Base-by-base conservation (phyloP, 805 yeast genomes). In the Candida incommunis region DNA sequence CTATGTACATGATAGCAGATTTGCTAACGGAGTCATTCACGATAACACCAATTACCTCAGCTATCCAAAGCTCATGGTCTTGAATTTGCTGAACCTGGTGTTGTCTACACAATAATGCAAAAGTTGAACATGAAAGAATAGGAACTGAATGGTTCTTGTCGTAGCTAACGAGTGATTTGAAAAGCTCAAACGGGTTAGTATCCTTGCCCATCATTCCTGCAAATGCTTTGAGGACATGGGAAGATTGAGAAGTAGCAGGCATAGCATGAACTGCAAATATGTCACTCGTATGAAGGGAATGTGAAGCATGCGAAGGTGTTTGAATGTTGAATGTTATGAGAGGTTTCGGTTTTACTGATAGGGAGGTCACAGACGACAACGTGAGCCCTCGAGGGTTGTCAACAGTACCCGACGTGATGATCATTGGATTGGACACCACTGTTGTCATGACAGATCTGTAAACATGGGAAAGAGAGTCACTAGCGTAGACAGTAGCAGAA, bases 41-140 rank as follows among this genome's bases (percentile, higher is more conserved):
- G 73, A 35, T 81, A 81, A 29, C 68, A n/a, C 20, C 37, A 18
- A 31, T 63, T 3, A 90, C 94, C 48, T 75, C 71, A 2, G 85
- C 95, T 3, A 87, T 76, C 92, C 96, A 85, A 2, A 90, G 76
- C 58, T 88, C 95, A 63, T 90, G 97, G 56, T 82, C 86, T 48
- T 82, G 87, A 1, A 86, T 80, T 9, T 50, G 47, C n/a, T 57
- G 27, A 13, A 54, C 50, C 25, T 52, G 42, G 25, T 46, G 40
- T 4, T 54, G 50, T 26, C 45, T 43, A 43, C 67, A 64, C 29
- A 57, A 50, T 41, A 63, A 50, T 3, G 53, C 51, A 18, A 60
- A 51, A 22, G 46, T 44, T 5, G 64, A 52, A 25, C 43, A 45
- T n/a, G 42, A 40, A 18, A 62, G 41, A 2, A 50, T 37, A 1